These are phyloP conservation scores for Ascochyta pisi DNA, from an alignment of 2,329 filamentous ascomycete species.

Conservation along the genomic window DNA sequence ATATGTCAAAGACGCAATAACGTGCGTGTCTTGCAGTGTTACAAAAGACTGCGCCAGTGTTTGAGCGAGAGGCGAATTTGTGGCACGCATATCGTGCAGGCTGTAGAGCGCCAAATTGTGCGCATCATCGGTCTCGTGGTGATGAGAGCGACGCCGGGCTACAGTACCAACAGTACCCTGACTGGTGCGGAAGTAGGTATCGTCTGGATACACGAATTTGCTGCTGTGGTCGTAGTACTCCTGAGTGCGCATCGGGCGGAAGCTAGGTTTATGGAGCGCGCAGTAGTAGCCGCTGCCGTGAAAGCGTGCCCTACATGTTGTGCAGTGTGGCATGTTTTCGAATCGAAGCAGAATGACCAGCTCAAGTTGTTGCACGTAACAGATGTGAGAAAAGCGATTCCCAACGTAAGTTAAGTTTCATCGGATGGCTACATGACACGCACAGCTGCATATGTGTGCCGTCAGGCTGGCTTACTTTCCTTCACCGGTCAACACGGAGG, in stretches of 20 bases:
- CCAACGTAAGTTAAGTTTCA: slow-evolving; percentile 3
- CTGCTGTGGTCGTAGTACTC: slow-evolving; percentile 5
- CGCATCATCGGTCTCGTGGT: not conserved
- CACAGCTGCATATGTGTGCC: slow-evolving; percentile 21
- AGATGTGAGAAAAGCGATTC: not conserved
- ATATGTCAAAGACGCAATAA: slow-evolving; percentile 24
- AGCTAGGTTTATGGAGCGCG: slow-evolving; percentile 15
- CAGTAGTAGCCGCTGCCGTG: slow-evolving; percentile 24
- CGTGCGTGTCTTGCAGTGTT: slow-evolving; percentile 17
- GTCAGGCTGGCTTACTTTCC: slow-evolving; percentile 15
- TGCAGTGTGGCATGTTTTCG: slow-evolving; percentile 22
- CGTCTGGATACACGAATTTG: slow-evolving; percentile 11
- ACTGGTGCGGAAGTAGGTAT: slow-evolving; percentile 13
- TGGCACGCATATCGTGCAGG: not conserved
- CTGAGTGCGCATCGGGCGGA: not conserved
- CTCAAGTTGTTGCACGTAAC: not conserved
- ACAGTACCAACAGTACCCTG: not conserved
- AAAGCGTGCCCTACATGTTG: slow-evolving; percentile 11
- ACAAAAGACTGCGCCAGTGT: slow-evolving; percentile 20
- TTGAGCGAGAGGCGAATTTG: not conserved
- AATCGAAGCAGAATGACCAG: not conserved
- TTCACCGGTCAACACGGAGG: slow-evolving; percentile 20
- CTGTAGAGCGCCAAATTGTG: not conserved
- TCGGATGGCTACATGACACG: slow-evolving; percentile 8
- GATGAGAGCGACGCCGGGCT: not conserved